Percentiles rank a stretch among this genome's conserved stretches.
Conservation (phyloP, 2,329 filamentous ascomycete genomes). For the Pseudogymnoascus sp. region DNA sequence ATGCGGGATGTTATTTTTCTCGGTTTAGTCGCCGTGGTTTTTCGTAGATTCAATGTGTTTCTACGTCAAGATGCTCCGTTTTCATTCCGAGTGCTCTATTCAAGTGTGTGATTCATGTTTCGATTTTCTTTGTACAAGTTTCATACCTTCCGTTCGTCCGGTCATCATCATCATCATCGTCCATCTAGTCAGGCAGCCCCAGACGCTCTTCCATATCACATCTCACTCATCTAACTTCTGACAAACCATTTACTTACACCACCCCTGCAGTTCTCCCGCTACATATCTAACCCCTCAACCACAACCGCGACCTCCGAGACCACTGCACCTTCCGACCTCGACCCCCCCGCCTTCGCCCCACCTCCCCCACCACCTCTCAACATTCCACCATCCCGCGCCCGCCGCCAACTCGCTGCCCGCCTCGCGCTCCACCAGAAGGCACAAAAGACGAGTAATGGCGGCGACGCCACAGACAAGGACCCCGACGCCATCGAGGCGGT, state of each 20-base stretch:
- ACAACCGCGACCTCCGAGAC: conserved; percentile 28
- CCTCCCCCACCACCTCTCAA: conserved; percentile 74
- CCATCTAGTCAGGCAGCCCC: neutral
- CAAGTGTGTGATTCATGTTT: conserved; percentile 7
- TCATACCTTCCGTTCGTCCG: neutral
- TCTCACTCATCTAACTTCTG: neutral
- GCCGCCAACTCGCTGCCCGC: conserved; percentile 81
- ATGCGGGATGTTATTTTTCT: neutral
- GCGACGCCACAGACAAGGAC: conserved; percentile 17
- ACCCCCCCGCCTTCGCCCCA: conserved; percentile 48
- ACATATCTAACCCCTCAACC: conserved; percentile 28
- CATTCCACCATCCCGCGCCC: conserved; percentile 76
- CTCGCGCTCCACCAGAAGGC: conserved; percentile 65
- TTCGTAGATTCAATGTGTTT: conserved; percentile 3
- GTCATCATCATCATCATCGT: neutral
- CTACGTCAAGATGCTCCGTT: conserved; percentile 1
- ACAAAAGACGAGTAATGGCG: conserved; percentile 13
- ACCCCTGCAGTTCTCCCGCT: conserved; percentile 26
- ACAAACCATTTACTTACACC: conserved; percentile 10
- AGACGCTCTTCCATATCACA: neutral
- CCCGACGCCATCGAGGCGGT: conserved; percentile 12
- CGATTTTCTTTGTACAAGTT: neutral
- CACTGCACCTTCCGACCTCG: conserved; percentile 37
- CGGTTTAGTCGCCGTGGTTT: conserved; percentile 6
- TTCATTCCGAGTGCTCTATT: neutral